A percentile compares a stretch with the other conserved stretches of the same genome.
Evolutionary conservation across 1,284 basidiomycete genomes (phyloP).

Genomic region (Apiotrichum porosum): DNA sequence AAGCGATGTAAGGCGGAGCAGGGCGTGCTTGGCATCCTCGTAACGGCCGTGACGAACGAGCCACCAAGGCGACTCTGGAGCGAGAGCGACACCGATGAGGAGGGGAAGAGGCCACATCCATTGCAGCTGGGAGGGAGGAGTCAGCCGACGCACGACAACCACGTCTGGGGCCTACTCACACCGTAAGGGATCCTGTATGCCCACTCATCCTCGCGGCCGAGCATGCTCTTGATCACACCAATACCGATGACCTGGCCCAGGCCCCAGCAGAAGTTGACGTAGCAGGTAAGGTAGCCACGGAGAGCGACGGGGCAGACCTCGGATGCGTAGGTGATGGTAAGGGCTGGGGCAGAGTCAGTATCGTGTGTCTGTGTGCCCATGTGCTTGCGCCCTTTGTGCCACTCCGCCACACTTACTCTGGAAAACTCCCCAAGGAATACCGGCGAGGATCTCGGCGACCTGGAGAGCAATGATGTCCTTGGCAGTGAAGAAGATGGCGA

Average conservation of each 20-base stretch:
- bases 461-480: constrained; percentile 31
- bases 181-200: constrained; percentile 31
- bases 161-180: too few relatives aligned
- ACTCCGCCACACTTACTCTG: too few relatives aligned
- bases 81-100: constrained; percentile 31
- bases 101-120: constrained; percentile 42
- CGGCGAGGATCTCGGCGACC: constrained; percentile 36
- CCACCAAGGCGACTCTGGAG: constrained; percentile 28
- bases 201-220: constrained; percentile 34
- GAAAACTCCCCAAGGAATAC: constrained; percentile 36
- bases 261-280: constrained; percentile 46
- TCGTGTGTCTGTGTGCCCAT: too few relatives aligned
- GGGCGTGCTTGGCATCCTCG: constrained; percentile 50
- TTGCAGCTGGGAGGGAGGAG: constrained; percentile 37
- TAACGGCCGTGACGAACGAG: constrained; percentile 28
- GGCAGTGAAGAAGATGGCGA: constrained; percentile 42
- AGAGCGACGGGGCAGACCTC: constrained; percentile 46
- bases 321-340: constrained; percentile 29
- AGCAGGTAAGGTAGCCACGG: constrained; percentile 43
- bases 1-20: constrained; percentile 45
- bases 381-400: too few relatives aligned
- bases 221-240: constrained; percentile 43
- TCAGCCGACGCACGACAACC: too few relatives aligned
- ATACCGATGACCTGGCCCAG: constrained; percentile 42
- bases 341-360: neutral